phyloP scores from a whole-genome alignment of 306 rosid species.

The Acacia crassicarpa region DNA sequence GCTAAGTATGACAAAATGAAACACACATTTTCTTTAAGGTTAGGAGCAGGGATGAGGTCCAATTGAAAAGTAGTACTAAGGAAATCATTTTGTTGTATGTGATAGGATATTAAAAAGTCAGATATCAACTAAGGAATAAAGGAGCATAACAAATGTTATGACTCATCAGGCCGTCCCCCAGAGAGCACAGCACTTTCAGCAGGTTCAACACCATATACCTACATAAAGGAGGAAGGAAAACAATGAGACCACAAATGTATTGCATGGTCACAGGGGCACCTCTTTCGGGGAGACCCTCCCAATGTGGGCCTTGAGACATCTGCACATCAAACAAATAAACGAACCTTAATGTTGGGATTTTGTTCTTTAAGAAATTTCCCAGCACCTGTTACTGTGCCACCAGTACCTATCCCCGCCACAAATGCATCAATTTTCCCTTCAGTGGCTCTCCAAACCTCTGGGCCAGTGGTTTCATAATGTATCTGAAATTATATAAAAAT shows the following conservation, averaged over 20 bases:
- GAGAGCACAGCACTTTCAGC: conserved; percentile 76
- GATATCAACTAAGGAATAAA: neutral
- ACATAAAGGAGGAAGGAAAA: conserved; percentile 24
- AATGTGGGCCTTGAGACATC: no score
- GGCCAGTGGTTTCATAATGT: conserved; percentile 88
- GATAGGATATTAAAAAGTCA: neutral
- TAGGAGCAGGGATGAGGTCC: neutral
- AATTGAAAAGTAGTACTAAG: neutral
- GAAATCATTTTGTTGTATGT: neutral
- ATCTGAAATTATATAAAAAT: conserved; percentile 48
- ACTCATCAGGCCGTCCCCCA: conserved; percentile 85
- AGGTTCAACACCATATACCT: conserved; percentile 82
- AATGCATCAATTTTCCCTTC: conserved; percentile 65
- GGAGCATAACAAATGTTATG: neutral
- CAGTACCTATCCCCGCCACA: conserved; percentile 79
- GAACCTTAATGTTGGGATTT: conserved; percentile 66
- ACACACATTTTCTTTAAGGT: neutral
- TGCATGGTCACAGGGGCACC: conserved; percentile 10
- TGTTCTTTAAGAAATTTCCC: conserved; percentile 83
- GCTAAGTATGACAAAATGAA: neutral
- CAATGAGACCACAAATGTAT: conserved; percentile 19
- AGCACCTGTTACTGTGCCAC: conserved; percentile 82
- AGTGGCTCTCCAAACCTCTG: conserved; percentile 82
- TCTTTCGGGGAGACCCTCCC: no score
- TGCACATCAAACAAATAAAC: conserved; percentile 7